A percentile compares a stretch with the other conserved stretches of the same genome.
These are phyloP conservation scores for Fusarium multiceps DNA, from an alignment of 2,329 filamentous ascomycete species.

Conservation along the genomic window DNA sequence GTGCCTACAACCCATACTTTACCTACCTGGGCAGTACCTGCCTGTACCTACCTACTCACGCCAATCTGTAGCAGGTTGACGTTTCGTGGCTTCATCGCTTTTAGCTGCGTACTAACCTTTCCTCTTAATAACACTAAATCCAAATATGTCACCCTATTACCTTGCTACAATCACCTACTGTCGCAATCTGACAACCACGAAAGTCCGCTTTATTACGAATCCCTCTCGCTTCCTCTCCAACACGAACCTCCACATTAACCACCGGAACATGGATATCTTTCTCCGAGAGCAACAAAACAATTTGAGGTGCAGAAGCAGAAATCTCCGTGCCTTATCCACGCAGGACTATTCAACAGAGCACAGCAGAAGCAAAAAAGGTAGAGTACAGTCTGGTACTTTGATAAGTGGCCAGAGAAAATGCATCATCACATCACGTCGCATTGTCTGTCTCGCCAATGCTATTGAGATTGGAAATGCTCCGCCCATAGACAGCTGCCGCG, in stretches of 20 bases:
- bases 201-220: constrained; percentile 12
- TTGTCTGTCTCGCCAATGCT: constrained; percentile 35
- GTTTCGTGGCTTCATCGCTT: constrained; percentile 18
- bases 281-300: constrained; percentile 28
- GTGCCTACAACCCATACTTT: neutral
- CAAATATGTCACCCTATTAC: constrained; percentile 11
- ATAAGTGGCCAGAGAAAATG: constrained; percentile 38
- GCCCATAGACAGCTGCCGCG: constrained; percentile 40
- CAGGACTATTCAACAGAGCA: constrained; percentile 22
- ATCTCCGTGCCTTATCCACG: constrained; percentile 37
- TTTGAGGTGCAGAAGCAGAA: constrained; percentile 20
- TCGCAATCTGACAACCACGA: constrained; percentile 3
- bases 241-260: constrained; percentile 19
- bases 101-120: neutral
- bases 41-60: constrained; percentile 3
- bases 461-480: constrained; percentile 41
- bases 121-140: constrained; percentile 2
- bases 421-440: constrained; percentile 46
- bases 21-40: neutral
- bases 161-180: neutral
- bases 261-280: constrained; percentile 19
- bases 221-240: neutral
- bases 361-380: constrained; percentile 3
- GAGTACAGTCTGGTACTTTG: constrained; percentile 12
- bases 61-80: constrained; percentile 13